Evolutionary conservation across 805 yeast species (phyloP).

Genomic region (Cyberlindnera xylosilytica): DNA sequence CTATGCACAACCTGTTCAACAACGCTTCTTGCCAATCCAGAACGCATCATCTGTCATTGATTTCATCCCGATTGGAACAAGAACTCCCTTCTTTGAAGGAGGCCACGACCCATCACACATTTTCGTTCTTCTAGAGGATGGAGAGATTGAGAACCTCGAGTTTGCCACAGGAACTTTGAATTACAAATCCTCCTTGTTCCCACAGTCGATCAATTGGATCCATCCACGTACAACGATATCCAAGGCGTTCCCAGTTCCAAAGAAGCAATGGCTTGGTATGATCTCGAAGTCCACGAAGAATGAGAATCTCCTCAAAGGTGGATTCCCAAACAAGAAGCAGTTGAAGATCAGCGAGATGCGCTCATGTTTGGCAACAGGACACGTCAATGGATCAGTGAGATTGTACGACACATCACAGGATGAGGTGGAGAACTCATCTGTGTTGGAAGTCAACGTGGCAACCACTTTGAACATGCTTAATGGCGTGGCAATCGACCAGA

Average conservation of each 20-base stretch:
- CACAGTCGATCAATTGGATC: slow-evolving; percentile 76
- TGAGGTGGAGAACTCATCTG: slow-evolving; percentile 58
- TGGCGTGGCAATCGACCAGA: slow-evolving; percentile 46
- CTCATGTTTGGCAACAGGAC: slow-evolving; percentile 76
- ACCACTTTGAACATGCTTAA: slow-evolving; percentile 43
- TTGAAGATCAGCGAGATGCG: slow-evolving; percentile 48
- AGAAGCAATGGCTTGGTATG: slow-evolving; percentile 78
- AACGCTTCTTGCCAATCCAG: slow-evolving; percentile 53
- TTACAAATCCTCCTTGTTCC: slow-evolving; percentile 59
- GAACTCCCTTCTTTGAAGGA: slow-evolving; percentile 78
- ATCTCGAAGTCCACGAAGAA: slow-evolving; percentile 45
- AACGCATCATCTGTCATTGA: slow-evolving; percentile 41
- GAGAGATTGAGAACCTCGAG: slow-evolving; percentile 59
- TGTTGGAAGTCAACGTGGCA: slow-evolving; percentile 57
- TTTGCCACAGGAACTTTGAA: slow-evolving; percentile 54
- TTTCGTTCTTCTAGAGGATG: slow-evolving; percentile 56
- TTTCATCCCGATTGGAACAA: slow-evolving; percentile 51
- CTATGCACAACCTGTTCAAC: slow-evolving; percentile 59
- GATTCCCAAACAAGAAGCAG: slow-evolving; percentile 58
- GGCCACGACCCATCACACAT: slow-evolving; percentile 71
- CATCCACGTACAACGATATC: slow-evolving; percentile 67
- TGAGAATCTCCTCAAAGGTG: slow-evolving; percentile 67
- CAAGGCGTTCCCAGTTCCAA: slow-evolving; percentile 52
- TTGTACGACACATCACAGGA: slow-evolving; percentile 81
- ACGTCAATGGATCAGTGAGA: slow-evolving; percentile 78